Evolutionary conservation across 2,329 filamentous ascomycete species (phyloP).

Genomic region (Colletotrichum melonis): DNA sequence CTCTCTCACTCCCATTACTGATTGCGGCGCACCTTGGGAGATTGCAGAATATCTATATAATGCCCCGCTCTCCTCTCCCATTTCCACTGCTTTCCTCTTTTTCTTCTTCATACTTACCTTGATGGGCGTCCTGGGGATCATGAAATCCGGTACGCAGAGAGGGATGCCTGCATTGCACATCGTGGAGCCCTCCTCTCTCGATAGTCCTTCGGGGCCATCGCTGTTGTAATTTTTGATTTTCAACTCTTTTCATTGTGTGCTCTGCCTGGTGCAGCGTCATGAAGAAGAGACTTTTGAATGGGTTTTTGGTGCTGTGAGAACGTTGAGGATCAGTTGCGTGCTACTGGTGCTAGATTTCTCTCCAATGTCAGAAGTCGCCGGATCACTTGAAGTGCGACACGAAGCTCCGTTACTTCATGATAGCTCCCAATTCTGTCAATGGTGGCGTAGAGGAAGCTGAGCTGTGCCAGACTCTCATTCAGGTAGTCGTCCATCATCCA

Average conservation of each 20-base stretch:
- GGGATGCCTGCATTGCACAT: conserved; percentile 65
- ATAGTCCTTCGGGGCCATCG: conserved; percentile 36
- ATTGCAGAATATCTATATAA: conserved; percentile 12
- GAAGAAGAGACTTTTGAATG: conserved; percentile 11
- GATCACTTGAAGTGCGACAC: no score
- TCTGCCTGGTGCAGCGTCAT: conserved; percentile 18
- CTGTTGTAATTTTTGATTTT: conserved; percentile 32
- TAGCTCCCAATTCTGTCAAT: no score
- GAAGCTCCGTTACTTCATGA: no score
- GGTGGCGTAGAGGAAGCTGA: no score
- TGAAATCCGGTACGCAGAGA: conserved; percentile 52
- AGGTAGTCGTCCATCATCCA: no score
- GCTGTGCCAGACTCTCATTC: no score
- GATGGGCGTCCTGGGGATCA: conserved; percentile 56
- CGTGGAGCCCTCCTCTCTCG: conserved; percentile 38
- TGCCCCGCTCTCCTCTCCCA: neutral
- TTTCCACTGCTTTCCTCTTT: neutral
- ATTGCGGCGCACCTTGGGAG: neutral
- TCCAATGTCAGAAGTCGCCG: no score
- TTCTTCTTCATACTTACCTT: conserved; percentile 61
- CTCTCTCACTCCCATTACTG: neutral
- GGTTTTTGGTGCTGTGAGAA: no score
- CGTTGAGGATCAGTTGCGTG: no score
- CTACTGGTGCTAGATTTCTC: no score
- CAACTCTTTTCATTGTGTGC: conserved; percentile 32